These are phyloP conservation scores for Pistacia vera DNA, from an alignment of 345 rosid genomes.

Conservation along the genomic window DNA sequence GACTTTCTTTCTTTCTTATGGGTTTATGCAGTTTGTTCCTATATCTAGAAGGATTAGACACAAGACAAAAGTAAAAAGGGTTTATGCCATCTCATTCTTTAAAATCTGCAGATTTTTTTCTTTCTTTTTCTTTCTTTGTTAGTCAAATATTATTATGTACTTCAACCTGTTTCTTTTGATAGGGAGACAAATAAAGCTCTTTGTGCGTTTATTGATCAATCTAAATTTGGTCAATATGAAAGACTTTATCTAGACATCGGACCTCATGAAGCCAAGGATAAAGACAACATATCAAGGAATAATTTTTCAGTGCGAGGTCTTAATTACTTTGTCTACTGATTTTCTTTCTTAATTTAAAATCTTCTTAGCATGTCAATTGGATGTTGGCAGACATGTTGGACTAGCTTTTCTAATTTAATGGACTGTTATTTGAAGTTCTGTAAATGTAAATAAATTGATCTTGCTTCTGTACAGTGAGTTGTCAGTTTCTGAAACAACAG, in stretches of 20 bases:
- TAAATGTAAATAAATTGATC: slow-evolving; percentile 1
- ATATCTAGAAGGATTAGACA: neutral
- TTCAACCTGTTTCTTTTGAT: slow-evolving; percentile 33
- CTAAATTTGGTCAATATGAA: slow-evolving; percentile 41
- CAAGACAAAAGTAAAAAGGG: neutral
- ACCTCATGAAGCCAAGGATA: slow-evolving; percentile 25
- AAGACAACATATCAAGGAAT: slow-evolving; percentile 22
- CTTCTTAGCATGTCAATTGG: neutral
- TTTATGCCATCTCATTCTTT: neutral
- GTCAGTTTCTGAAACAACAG: no score
- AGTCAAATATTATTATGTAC: neutral
- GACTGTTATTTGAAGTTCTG: neutral
- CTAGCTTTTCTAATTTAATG: neutral
- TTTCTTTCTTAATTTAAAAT: neutral
- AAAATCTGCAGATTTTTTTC: neutral
- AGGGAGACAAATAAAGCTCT: slow-evolving; percentile 93
- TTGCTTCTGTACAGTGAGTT: neutral
- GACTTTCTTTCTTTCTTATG: neutral
- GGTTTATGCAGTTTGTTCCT: neutral
- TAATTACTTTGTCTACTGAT: neutral
- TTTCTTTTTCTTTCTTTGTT: neutral
- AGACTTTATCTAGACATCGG: slow-evolving; percentile 32
- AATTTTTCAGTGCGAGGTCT: slow-evolving; percentile 29
- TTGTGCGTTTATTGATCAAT: slow-evolving; percentile 74
- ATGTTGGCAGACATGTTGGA: neutral